A percentile compares a stretch with the other conserved stretches of the same genome.
phyloP scores from a whole-genome alignment of 805 yeast species.

The Candida broadrunensis region DNA sequence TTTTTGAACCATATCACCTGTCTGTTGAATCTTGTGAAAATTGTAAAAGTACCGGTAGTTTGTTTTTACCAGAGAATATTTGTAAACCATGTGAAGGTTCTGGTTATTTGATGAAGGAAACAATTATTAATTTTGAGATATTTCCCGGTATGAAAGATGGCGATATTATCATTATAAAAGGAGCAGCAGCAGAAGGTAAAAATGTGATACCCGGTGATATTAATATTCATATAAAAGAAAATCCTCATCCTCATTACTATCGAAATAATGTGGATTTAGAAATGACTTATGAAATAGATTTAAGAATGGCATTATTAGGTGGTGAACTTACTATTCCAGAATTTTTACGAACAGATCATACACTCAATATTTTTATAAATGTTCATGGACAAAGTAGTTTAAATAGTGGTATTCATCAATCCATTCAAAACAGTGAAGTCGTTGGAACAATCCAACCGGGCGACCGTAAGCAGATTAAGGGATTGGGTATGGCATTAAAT shows the following conservation, averaged over 20 bases:
- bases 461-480: constrained; percentile 44
- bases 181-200: constrained; percentile 65
- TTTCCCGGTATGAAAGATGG: constrained; percentile 56
- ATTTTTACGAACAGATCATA: constrained; percentile 29
- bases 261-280: constrained; percentile 46
- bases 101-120: constrained; percentile 46
- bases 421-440: constrained; percentile 35
- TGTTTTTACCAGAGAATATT: constrained; percentile 15
- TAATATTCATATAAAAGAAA: constrained; percentile 48
- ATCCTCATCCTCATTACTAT: constrained; percentile 34
- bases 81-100: constrained; percentile 28
- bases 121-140: constrained; percentile 50
- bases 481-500: constrained; percentile 62
- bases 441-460: constrained; percentile 55
- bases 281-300: constrained; percentile 44
- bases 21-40: constrained; percentile 29
- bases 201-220: constrained; percentile 66
- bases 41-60: constrained; percentile 36
- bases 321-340: constrained; percentile 41
- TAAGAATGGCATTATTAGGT: constrained; percentile 57
- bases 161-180: constrained; percentile 49
- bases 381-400: constrained; percentile 27
- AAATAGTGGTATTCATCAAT: constrained; percentile 8
- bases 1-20: constrained; percentile 42
- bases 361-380: constrained; percentile 28